These are phyloP conservation scores for Podospora anserina DNA, from an alignment of 495 filamentous ascomycete genomes.

Conservation along the genomic window DNA sequence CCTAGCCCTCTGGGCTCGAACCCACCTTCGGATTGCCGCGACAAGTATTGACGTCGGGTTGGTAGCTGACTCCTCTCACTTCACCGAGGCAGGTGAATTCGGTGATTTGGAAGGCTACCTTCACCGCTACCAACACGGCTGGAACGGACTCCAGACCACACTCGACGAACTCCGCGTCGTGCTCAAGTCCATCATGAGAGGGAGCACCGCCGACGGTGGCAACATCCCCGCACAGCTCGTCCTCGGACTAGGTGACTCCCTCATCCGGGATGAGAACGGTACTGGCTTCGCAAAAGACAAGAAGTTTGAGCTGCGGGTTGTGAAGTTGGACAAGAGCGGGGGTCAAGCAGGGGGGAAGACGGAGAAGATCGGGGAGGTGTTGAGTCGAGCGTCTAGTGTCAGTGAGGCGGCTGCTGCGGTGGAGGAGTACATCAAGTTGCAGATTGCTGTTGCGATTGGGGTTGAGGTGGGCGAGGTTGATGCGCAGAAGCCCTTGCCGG, in stretches of 20 bases:
- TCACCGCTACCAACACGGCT: constrained; percentile 11
- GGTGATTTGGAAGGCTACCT: constrained; percentile 26
- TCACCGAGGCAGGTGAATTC: constrained; percentile 16
- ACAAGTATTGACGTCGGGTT: constrained; percentile 45
- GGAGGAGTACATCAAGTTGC: constrained; percentile 27
- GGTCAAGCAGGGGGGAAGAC: neutral
- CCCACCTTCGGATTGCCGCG: constrained; percentile 34
- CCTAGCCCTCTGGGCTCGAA: constrained; percentile 37
- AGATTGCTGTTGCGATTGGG: constrained; percentile 32
- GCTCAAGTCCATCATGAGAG: constrained; percentile 19
- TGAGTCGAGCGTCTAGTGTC: neutral
- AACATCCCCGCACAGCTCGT: constrained; percentile 19
- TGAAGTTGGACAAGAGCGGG: constrained; percentile 10
- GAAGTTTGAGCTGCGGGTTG: constrained; percentile 30
- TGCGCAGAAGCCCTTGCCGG: constrained; percentile 29
- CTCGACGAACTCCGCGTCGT: constrained; percentile 33
- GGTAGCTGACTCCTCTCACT: constrained; percentile 17
- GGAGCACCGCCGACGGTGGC: neutral
- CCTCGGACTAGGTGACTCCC: constrained; percentile 29
- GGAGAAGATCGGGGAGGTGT: neutral
- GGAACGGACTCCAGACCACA: constrained; percentile 24
- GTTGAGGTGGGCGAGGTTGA: constrained; percentile 28
- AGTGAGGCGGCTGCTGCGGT: constrained; percentile 23
- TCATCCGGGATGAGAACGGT: constrained; percentile 26
- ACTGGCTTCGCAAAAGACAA: constrained; percentile 35